Base-by-base conservation (phyloP, 73 alveolate species). In the Breviolum minutum region DNA sequence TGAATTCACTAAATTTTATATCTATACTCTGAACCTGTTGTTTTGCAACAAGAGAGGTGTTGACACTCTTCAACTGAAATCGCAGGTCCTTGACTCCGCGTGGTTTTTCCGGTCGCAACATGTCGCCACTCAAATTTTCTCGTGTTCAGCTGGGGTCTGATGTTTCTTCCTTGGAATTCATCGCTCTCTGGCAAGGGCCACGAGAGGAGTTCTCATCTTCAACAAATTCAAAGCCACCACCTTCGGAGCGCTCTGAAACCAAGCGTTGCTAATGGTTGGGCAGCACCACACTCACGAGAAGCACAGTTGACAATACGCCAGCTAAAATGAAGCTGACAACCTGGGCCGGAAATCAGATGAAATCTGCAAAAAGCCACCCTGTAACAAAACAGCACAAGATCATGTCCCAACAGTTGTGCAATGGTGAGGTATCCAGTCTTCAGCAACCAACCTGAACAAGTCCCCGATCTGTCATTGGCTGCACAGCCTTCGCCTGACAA, bases 301-400 rank as follows among this genome's bases (percentile, higher is more conserved):
- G 97, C 87, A 90, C 97, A 22, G 97, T 90, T 16, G 85, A 74
- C 87, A 90, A 54, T 17, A 90, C 97, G 16, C 97, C 97, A 61
- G 88, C 87, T 88, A 90, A 48, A 63, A 90, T 26, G 88, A 61
- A 73, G 87, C 97, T 81, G 9, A 90, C 85, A 24, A 61, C 97
- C 97, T 90, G 40, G n/a, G n/a, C 8, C 27, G 30, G 24, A 60
- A n/a, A 48, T 9, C 14, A 81, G 82, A 20, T 32, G 29, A 30
- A 24, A 13, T 5, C 32, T 73, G 14, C 16, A 73, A 22, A 73
- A 27, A 73, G 20, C 83, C 32, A 73, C 32, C 83, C 48, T 9
- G 14, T 9, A 73, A 40, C 54, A 40, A 40, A 40, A 40, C 54
- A 40, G 54, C 54, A 40, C 54, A 40, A 40, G 54, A 3, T 40